A percentile compares a stretch with the other conserved stretches of the same genome.
These are phyloP conservation scores for Aaosphaeria pasadenensis DNA, from an alignment of 2,329 filamentous ascomycete species.

Conservation along the genomic window DNA sequence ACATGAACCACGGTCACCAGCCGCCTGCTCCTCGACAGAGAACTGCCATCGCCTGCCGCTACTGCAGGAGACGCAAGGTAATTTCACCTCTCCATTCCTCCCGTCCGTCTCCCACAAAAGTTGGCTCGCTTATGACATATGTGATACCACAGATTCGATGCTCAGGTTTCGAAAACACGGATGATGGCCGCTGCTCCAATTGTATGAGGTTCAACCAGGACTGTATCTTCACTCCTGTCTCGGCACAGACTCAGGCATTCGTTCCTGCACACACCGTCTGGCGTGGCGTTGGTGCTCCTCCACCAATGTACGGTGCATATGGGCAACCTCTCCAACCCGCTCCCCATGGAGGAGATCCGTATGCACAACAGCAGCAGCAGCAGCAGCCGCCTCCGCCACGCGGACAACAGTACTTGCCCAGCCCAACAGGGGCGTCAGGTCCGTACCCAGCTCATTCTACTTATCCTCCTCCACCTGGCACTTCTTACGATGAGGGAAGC, in stretches of 20 bases:
- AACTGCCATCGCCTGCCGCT: constrained; percentile 60
- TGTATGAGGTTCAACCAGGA: constrained; percentile 72
- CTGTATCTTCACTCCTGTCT: constrained; percentile 74
- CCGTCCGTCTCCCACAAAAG: neutral
- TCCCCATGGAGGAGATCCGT: constrained; percentile 26
- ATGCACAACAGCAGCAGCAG: constrained; percentile 22
- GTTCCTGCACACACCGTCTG: constrained; percentile 69
- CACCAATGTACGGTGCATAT: constrained; percentile 52
- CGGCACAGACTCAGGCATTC: constrained; percentile 70
- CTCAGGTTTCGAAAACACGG: constrained; percentile 70
- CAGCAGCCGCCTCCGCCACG: constrained; percentile 17
- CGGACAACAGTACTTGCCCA: constrained; percentile 44
- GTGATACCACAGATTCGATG: constrained; percentile 61
- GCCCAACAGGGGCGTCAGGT: constrained; percentile 42
- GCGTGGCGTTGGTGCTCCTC: constrained; percentile 43
- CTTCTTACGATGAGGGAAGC: constrained; percentile 36
- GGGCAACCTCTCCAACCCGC: constrained; percentile 44
- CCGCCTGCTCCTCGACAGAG: constrained; percentile 56
- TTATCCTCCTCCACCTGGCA: constrained; percentile 26
- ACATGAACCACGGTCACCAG: constrained; percentile 36
- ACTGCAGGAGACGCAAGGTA: constrained; percentile 60
- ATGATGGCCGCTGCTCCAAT: constrained; percentile 70
- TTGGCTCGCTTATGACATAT: neutral
- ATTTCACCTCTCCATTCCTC: neutral
- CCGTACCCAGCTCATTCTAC: constrained; percentile 38